phyloP scores from a whole-genome alignment of 331 rosid genomes.

The Pyrus hybrid region DNA sequence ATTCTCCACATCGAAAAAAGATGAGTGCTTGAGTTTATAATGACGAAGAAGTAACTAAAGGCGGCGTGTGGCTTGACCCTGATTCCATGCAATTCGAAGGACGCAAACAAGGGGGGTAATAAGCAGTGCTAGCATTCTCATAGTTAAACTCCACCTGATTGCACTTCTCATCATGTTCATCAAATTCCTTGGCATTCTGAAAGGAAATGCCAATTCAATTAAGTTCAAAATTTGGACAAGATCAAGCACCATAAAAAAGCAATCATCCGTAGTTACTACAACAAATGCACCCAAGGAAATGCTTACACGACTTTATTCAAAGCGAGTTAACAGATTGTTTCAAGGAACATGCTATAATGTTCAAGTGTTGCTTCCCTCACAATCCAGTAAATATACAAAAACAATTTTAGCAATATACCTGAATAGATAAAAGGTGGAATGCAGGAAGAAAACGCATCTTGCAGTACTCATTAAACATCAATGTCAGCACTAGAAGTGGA shows the following conservation, averaged over 20 bases:
- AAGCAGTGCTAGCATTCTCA: slow-evolving; percentile 58
- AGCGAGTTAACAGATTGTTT: background rate
- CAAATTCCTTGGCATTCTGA: slow-evolving; percentile 73
- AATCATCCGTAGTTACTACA: too few species aligned
- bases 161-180: slow-evolving; percentile 47
- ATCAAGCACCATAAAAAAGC: background rate
- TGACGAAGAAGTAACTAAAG: slow-evolving; percentile 27
- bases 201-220: background rate
- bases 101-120: slow-evolving; percentile 56
- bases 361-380: background rate
- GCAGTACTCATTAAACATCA: slow-evolving; percentile 80
- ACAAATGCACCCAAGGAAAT: background rate
- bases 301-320: background rate
- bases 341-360: background rate
- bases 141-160: slow-evolving; percentile 41
- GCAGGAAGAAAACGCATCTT: slow-evolving; percentile 83
- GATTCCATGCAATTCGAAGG: slow-evolving; percentile 43
- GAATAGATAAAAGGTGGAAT: slow-evolving; percentile 45
- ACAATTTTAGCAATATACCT: slow-evolving; percentile 34
- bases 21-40: background rate
- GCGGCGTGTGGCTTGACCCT: slow-evolving; percentile 35
- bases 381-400: background rate
- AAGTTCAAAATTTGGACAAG: background rate
- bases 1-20: background rate
- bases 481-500: slow-evolving; percentile 57